Evolutionary conservation across 2,329 filamentous ascomycete species (phyloP).

Genomic region (Phyllosticta citrichinensis): DNA sequence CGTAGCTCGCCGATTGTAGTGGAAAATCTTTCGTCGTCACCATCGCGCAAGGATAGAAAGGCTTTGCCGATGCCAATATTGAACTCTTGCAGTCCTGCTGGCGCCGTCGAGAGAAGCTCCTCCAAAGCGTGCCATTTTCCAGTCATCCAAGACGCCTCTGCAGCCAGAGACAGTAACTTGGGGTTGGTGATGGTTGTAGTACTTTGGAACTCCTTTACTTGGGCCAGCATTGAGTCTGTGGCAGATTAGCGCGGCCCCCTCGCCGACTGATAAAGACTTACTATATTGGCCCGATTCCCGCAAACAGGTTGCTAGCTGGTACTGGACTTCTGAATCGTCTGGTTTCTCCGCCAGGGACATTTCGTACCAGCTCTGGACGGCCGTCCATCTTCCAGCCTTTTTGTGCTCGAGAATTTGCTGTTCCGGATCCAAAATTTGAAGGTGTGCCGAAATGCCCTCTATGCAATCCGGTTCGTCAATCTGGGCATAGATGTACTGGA

Average conservation of each 20-base stretch:
- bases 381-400: constrained; percentile 86
- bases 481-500: constrained; percentile 91
- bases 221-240: constrained; percentile 72
- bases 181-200: constrained; percentile 19
- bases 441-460: constrained; percentile 81
- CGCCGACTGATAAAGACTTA: constrained; percentile 31
- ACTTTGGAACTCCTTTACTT: constrained; percentile 64
- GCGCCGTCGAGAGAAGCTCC: constrained; percentile 44
- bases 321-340: constrained; percentile 64
- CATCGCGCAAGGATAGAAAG: constrained; percentile 49
- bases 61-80: constrained; percentile 69
- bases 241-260: constrained; percentile 12
- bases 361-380: constrained; percentile 97
- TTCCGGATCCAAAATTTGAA: constrained; percentile 79
- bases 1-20: constrained; percentile 54
- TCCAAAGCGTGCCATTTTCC: constrained; percentile 68
- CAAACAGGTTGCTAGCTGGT: constrained; percentile 76
- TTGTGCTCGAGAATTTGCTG: constrained; percentile 89
- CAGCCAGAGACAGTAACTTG: constrained; percentile 66
- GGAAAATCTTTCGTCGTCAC: constrained; percentile 43
- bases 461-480: constrained; percentile 97
- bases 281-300: constrained; percentile 94
- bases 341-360: constrained; percentile 74
- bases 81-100: constrained; percentile 54
- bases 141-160: constrained; percentile 87